phyloP scores from a whole-genome alignment of 495 filamentous ascomycete genomes.

The Aspergillus leporis region DNA sequence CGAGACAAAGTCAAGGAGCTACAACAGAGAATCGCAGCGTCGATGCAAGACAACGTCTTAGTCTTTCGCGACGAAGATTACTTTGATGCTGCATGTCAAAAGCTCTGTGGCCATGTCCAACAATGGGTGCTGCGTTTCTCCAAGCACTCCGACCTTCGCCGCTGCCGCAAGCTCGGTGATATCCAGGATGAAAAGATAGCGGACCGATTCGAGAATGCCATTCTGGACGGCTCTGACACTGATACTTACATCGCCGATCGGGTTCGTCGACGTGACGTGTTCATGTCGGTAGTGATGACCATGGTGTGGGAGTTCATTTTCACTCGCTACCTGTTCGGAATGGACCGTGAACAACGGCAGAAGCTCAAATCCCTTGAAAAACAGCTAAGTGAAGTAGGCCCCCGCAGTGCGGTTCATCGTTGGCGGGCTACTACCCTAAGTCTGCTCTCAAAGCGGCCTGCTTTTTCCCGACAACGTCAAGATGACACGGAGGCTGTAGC shows the following conservation, averaged over 20 bases:
- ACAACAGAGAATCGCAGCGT: constrained; percentile 77
- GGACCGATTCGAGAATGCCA: constrained; percentile 87
- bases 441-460: constrained; percentile 72
- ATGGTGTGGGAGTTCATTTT: constrained; percentile 99
- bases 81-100: constrained; percentile 90
- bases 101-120: constrained; percentile 89
- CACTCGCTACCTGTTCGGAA: constrained; percentile 94
- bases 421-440: constrained; percentile 95
- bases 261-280: constrained; percentile 82
- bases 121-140: constrained; percentile 97
- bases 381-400: constrained; percentile 82
- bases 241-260: constrained; percentile 83
- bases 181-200: constrained; percentile 85
- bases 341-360: constrained; percentile 95
- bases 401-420: constrained; percentile 78
- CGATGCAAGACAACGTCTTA: constrained; percentile 72
- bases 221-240: constrained; percentile 90
- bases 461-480: constrained; percentile 73
- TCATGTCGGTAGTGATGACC: constrained; percentile 96
- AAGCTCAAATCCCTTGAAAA: constrained; percentile 95
- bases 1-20: constrained; percentile 77
- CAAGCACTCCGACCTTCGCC: constrained; percentile 86
- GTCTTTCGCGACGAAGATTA: constrained; percentile 85
- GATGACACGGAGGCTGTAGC: constrained; percentile 89
- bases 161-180: constrained; percentile 77